phyloP scores from a whole-genome alignment of 257 asterid species.

The Hygrophila difformis region DNA sequence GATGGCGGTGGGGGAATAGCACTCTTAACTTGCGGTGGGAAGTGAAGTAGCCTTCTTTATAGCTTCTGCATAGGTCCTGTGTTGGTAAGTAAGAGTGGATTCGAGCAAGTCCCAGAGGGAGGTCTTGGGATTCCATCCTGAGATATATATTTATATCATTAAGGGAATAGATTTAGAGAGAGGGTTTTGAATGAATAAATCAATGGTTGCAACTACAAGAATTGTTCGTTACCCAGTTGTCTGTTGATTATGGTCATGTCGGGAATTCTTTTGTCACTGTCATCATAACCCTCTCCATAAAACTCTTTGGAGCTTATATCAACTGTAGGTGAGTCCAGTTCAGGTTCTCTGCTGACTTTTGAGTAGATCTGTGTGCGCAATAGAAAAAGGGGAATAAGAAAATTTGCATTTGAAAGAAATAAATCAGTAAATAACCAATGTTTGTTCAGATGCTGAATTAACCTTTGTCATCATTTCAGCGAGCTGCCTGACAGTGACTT shows the following conservation, averaged over 20 bases:
- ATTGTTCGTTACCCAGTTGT: constrained; percentile 43
- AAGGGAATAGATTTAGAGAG: too few relatives aligned
- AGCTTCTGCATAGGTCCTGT: constrained; percentile 69
- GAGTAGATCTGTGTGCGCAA: constrained; percentile 38
- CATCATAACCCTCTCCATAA: constrained; percentile 69
- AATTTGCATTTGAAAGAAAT: not conserved
- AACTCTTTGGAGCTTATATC: constrained; percentile 70
- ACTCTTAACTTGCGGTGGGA: constrained; percentile 44
- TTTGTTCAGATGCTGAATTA: too few relatives aligned
- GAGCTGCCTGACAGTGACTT: constrained; percentile 67
- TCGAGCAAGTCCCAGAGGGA: constrained; percentile 68
- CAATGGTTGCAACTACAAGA: not conserved
- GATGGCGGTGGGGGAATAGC: too few relatives aligned
- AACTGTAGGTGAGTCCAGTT: constrained; percentile 45
- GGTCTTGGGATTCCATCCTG: constrained; percentile 70
- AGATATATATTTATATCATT: too few relatives aligned
- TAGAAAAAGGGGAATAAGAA: not conserved
- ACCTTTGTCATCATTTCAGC: constrained; percentile 78
- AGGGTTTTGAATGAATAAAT: not conserved
- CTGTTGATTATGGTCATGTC: constrained; percentile 68
- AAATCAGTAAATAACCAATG: too few relatives aligned
- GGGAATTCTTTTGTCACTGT: constrained; percentile 73
- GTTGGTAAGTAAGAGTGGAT: constrained; percentile 70
- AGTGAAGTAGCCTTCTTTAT: constrained; percentile 56
- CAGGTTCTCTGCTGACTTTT: constrained; percentile 61